A percentile compares a stretch with the other conserved stretches of the same genome.
Evolutionary conservation across 495 filamentous ascomycete species (phyloP).

Genomic region (Astrothelium subdiscretum): DNA sequence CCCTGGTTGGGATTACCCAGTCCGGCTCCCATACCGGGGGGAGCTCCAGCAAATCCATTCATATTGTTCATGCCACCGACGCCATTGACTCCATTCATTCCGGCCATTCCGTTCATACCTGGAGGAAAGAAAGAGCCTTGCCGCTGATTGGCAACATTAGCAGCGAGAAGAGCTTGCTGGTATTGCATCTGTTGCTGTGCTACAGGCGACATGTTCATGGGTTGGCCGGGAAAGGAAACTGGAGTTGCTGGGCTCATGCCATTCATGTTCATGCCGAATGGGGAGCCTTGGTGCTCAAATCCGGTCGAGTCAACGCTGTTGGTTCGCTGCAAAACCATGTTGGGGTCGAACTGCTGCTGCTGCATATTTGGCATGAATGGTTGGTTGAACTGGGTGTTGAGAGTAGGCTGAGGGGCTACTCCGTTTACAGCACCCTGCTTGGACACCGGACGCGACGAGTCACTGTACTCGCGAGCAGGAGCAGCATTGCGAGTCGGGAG

Average conservation of each 20-base stretch:
- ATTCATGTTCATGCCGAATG: conserved; percentile 36
- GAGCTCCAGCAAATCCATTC: not conserved
- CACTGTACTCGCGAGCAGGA: not conserved
- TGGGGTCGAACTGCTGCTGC: conserved; percentile 30
- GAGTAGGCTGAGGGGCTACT: conserved; percentile 22
- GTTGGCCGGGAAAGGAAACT: not conserved
- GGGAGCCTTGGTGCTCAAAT: conserved; percentile 41
- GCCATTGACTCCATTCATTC: not conserved
- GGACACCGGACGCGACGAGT: conserved; percentile 34
- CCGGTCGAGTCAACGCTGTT: conserved; percentile 44
- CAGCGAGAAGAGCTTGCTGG: conserved; percentile 44
- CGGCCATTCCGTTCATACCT: not conserved
- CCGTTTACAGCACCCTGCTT: conserved; percentile 37
- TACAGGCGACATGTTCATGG: conserved; percentile 24
- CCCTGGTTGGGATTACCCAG: not conserved
- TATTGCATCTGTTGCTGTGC: conserved; percentile 46
- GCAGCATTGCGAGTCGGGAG: conserved; percentile 50
- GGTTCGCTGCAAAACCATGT: conserved; percentile 36
- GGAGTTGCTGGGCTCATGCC: conserved; percentile 11
- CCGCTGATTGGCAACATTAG: conserved; percentile 13
- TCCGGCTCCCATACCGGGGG: not conserved
- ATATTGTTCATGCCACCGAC: not conserved
- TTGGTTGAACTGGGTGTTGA: conserved; percentile 16
- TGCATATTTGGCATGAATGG: conserved; percentile 34
- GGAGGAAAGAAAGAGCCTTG: conserved; percentile 1